These are phyloP conservation scores for Elsinoe australis DNA, from an alignment of 2,329 filamentous ascomycete genomes.

Conservation along the genomic window DNA sequence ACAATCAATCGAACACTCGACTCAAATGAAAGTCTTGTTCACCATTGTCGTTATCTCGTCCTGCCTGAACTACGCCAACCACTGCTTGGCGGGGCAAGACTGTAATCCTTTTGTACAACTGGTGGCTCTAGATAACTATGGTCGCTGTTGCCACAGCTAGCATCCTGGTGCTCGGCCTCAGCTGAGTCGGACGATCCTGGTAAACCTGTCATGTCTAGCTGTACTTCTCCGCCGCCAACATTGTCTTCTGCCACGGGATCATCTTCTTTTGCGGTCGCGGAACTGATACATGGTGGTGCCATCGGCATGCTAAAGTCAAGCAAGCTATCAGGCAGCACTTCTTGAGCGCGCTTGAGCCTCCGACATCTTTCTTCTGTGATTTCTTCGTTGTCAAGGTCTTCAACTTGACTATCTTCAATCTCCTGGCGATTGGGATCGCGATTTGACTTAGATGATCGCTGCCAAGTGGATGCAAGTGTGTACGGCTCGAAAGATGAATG, in stretches of 20 bases:
- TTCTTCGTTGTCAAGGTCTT: background rate
- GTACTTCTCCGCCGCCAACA: background rate
- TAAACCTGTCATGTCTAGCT: background rate
- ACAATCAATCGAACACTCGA: no score
- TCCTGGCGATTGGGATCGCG: background rate
- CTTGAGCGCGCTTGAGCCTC: slow-evolving; percentile 1
- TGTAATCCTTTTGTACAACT: slow-evolving; percentile 11
- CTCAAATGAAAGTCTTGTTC: no score
- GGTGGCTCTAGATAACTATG: no score
- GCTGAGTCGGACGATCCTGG: no score
- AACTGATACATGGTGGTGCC: slow-evolving; percentile 18
- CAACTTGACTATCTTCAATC: background rate
- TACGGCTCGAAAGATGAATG: slow-evolving; percentile 3
- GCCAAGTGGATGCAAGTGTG: background rate
- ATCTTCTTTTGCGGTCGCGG: background rate
- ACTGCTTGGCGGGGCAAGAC: slow-evolving; percentile 12
- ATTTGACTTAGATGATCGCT: background rate
- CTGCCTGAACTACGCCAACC: slow-evolving; percentile 6
- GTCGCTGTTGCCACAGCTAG: background rate
- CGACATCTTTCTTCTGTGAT: background rate
- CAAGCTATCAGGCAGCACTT: slow-evolving; percentile 19
- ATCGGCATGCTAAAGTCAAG: slow-evolving; percentile 19
- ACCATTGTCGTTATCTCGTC: slow-evolving; percentile 2
- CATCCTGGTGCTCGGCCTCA: background rate
- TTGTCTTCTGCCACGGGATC: background rate